These are phyloP conservation scores for Colletotrichum spinosum DNA, from an alignment of 2,329 filamentous ascomycete genomes.

Conservation along the genomic window DNA sequence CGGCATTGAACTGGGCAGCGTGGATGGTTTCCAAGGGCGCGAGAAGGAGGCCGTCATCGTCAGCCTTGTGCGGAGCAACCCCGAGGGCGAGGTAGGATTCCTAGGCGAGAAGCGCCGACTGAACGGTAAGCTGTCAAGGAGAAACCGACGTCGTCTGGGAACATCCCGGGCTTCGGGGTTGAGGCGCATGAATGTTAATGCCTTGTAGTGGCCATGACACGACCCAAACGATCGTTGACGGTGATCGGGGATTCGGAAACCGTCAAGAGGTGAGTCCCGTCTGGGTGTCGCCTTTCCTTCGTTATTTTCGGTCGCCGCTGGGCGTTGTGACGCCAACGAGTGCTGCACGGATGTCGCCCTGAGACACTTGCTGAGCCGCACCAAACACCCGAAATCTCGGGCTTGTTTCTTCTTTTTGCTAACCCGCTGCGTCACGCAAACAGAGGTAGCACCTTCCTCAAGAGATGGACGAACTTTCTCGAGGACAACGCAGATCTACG, in stretches of 20 bases:
- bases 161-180: conserved; percentile 6
- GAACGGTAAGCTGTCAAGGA: conserved; percentile 76
- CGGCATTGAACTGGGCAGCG: conserved; percentile 92
- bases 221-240: conserved; percentile 89
- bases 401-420: conserved; percentile 34
- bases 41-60: conserved; percentile 97
- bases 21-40: conserved; percentile 96
- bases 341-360: conserved; percentile 19
- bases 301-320: conserved; percentile 8
- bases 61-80: conserved; percentile 92
- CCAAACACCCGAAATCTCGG: conserved; percentile 23
- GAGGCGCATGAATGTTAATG: conserved; percentile 44
- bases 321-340: conserved; percentile 26
- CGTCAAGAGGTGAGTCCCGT: conserved; percentile 78
- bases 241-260: conserved; percentile 96
- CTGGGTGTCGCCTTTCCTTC: conserved; percentile 31
- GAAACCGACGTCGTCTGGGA: conserved; percentile 12
- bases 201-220: conserved; percentile 91
- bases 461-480: conserved; percentile 90
- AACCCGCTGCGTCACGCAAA: conserved; percentile 38
- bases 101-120: conserved; percentile 90
- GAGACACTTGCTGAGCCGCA: conserved; percentile 32
- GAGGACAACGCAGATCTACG: conserved; percentile 91
- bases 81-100: conserved; percentile 90
- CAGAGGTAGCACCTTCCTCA: conserved; percentile 87